Evolutionary conservation across 768 basidiomycete species (phyloP).

Genomic region (Amanita phalloides): DNA sequence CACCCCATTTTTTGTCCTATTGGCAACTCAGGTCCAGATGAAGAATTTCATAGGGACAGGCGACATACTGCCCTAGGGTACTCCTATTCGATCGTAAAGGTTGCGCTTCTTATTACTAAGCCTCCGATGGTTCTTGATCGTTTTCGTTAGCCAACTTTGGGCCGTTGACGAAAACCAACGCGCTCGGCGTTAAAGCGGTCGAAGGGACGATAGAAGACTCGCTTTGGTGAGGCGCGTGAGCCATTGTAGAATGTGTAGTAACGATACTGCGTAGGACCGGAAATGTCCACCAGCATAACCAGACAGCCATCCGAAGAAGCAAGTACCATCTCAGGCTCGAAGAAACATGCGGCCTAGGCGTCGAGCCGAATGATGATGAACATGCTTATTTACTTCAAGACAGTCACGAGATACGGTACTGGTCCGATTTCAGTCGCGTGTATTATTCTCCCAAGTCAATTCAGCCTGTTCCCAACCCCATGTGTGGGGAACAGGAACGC

Average conservation of each 20-base stretch:
- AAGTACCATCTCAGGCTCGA: slow-evolving; percentile 39
- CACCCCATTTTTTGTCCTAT: background rate
- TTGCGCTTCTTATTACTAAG: slow-evolving; percentile 15
- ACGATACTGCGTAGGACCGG: slow-evolving; percentile 31
- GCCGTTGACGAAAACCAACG: slow-evolving; percentile 32
- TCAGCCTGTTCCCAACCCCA: slow-evolving; percentile 49
- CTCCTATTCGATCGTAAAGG: slow-evolving; percentile 63
- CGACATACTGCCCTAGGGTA: slow-evolving; percentile 49
- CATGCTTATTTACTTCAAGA: slow-evolving; percentile 6
- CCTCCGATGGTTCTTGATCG: background rate
- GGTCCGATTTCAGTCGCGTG: slow-evolving; percentile 61
- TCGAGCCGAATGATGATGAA: slow-evolving; percentile 4
- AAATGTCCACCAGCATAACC: slow-evolving; percentile 35
- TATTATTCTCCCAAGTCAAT: slow-evolving; percentile 56
- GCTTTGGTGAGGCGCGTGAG: slow-evolving; percentile 9
- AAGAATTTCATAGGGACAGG: slow-evolving; percentile 25
- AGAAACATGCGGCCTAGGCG: slow-evolving; percentile 6
- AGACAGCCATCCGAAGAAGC: slow-evolving; percentile 41
- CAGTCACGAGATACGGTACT: slow-evolving; percentile 35
- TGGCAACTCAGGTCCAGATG: background rate
- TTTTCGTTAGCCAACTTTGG: slow-evolving; percentile 51
- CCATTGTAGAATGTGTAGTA: background rate
- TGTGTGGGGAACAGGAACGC: slow-evolving; percentile 41
- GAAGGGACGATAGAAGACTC: slow-evolving; percentile 5
- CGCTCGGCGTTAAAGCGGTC: slow-evolving; percentile 24